Evolutionary conservation across 495 filamentous ascomycete species (phyloP).

Genomic region (Chaetomium cochliodes): DNA sequence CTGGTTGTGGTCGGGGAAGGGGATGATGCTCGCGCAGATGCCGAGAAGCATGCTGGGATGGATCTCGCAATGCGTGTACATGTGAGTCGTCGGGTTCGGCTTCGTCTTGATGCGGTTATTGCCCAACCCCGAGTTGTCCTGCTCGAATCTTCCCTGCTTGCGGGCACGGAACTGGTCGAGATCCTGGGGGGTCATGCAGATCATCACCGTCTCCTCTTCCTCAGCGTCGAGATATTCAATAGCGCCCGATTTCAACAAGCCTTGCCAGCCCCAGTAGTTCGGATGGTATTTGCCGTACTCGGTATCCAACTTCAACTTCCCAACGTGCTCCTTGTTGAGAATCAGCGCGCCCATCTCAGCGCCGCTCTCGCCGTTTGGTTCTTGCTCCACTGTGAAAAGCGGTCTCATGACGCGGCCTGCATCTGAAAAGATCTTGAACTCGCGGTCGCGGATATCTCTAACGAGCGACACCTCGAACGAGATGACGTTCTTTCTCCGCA

Average conservation of each 20-base stretch:
- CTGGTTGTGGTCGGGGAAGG: conserved; percentile 98
- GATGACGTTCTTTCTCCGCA: conserved; percentile 74
- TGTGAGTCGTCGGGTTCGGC: conserved; percentile 76
- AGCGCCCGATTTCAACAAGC: conserved; percentile 72
- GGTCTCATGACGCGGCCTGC: conserved; percentile 92
- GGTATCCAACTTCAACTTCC: conserved; percentile 59
- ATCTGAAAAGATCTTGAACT: conserved; percentile 98
- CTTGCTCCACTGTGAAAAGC: conserved; percentile 72
- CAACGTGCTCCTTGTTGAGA: conserved; percentile 77
- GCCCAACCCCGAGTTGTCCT: conserved; percentile 35
- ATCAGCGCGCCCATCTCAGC: conserved; percentile 73
- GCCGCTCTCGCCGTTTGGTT: conserved; percentile 67
- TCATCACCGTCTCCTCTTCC: conserved; percentile 98
- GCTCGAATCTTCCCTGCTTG: conserved; percentile 53
- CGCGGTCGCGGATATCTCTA: conserved; percentile 90
- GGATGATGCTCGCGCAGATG: conserved; percentile 98
- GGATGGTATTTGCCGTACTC: conserved; percentile 56
- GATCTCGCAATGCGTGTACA: conserved; percentile 97
- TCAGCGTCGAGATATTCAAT: conserved; percentile 97
- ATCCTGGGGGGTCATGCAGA: conserved; percentile 97
- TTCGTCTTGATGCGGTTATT: conserved; percentile 84
- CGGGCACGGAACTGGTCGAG: conserved; percentile 63
- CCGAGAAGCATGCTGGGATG: conserved; percentile 98
- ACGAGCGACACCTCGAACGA: conserved; percentile 89
- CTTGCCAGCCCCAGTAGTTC: conserved; percentile 81